Percentiles rank a stretch among this genome's conserved stretches.
These are phyloP conservation scores for Parathielavia hyrcaniae DNA, from an alignment of 495 filamentous ascomycete genomes.

Conservation along the genomic window DNA sequence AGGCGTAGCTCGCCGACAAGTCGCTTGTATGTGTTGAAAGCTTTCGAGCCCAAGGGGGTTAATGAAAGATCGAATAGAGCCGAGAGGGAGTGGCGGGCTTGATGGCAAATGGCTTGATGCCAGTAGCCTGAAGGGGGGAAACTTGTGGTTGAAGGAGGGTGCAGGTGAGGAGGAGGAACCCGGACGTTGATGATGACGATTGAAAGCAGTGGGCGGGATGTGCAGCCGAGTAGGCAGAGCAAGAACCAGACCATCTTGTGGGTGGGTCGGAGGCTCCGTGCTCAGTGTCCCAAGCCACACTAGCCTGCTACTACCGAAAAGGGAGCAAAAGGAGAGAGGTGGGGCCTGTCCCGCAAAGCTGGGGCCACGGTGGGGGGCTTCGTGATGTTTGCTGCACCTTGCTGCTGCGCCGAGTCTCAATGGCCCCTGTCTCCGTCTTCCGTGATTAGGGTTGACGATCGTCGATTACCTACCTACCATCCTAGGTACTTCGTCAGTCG, in stretches of 20 bases:
- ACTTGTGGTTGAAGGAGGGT: slow-evolving; percentile 25
- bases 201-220: slow-evolving; percentile 19
- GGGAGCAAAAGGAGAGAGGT: neutral
- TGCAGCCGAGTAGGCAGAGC: slow-evolving; percentile 14
- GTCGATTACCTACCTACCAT: no score
- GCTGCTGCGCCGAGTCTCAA: no score
- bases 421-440: neutral
- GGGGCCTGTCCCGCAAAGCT: neutral
- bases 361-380: neutral
- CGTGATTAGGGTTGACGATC: no score
- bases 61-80: slow-evolving; percentile 34
- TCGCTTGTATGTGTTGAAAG: slow-evolving; percentile 13
- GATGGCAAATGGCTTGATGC: slow-evolving; percentile 21
- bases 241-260: slow-evolving; percentile 22
- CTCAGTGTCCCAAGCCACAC: slow-evolving; percentile 9
- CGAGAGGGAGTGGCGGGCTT: slow-evolving; percentile 29
- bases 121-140: slow-evolving; percentile 10
- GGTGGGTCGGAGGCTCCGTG: slow-evolving; percentile 7
- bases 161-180: slow-evolving; percentile 26
- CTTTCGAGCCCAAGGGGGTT: slow-evolving; percentile 29
- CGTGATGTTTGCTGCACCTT: no score
- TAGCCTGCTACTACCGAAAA: neutral
- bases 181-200: slow-evolving; percentile 28
- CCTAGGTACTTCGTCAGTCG: no score
- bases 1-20: slow-evolving; percentile 28